phyloP scores from a whole-genome alignment of 352 stramenopile genomes.

The Phytopythium sindhum region DNA sequence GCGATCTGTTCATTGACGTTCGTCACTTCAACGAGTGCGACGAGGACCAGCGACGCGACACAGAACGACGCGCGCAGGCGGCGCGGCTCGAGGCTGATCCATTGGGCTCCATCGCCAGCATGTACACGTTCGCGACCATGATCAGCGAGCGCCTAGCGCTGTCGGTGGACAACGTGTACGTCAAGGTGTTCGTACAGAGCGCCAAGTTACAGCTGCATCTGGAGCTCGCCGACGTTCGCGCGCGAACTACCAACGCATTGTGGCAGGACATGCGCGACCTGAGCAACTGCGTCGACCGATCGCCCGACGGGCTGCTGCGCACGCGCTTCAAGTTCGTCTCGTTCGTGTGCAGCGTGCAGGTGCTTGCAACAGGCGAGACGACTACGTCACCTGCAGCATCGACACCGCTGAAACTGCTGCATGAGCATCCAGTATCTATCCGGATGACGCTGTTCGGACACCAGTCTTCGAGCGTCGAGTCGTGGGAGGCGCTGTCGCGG shows the following conservation, averaged over 20 bases:
- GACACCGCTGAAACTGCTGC: constrained; percentile 23
- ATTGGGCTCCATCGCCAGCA: constrained; percentile 55
- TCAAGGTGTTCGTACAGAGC: constrained; percentile 44
- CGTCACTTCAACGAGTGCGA: constrained; percentile 47
- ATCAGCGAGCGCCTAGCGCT: constrained; percentile 51
- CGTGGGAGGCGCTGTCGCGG: constrained; percentile 49
- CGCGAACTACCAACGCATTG: constrained; percentile 56
- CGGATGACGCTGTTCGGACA: constrained; percentile 57
- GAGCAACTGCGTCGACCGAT: constrained; percentile 49
- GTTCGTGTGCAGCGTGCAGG: constrained; percentile 35
- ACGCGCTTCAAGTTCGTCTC: constrained; percentile 67
- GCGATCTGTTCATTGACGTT: constrained; percentile 50
- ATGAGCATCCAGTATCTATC: constrained; percentile 42
- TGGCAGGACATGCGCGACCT: constrained; percentile 69
- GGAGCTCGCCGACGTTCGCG: constrained; percentile 37
- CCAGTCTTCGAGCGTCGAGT: constrained; percentile 26
- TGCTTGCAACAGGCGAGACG: background rate
- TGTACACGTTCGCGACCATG: constrained; percentile 53
- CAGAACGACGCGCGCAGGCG: constrained; percentile 27
- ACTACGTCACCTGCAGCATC: background rate
- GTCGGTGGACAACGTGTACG: constrained; percentile 40
- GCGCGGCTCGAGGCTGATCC: constrained; percentile 50
- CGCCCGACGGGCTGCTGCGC: constrained; percentile 55
- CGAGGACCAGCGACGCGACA: constrained; percentile 26
- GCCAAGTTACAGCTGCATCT: constrained; percentile 33